Percentiles rank a stretch among this genome's conserved stretches.
Conservation (phyloP, 148 eudicot species). For the Dysphania ambrosioides region DNA sequence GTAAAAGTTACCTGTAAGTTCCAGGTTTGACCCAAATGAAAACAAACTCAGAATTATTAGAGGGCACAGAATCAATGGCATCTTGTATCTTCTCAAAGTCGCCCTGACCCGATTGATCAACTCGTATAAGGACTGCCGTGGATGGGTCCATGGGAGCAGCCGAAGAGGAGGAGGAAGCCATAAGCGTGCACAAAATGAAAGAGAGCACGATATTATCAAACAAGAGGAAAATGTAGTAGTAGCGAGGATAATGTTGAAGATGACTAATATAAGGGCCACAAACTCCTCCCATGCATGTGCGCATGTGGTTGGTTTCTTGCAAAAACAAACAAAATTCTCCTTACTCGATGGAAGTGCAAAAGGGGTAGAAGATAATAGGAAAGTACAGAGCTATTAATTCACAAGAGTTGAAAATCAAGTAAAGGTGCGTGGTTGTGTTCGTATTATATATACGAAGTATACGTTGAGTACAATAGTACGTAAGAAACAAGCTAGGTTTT, state of each 20-base stretch:
- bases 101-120: constrained; percentile 66
- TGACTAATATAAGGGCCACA: constrained; percentile 11
- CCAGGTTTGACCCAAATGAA: constrained; percentile 82
- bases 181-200: constrained; percentile 18
- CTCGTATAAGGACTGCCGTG: constrained; percentile 59
- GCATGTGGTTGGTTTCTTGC: constrained; percentile 30
- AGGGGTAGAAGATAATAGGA: constrained; percentile 17
- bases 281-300: constrained; percentile 32
- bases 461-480: constrained; percentile 7
- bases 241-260: neutral
- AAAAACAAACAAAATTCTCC: constrained; percentile 10
- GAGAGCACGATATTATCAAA: constrained; percentile 16
- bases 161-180: constrained; percentile 25
- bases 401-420: constrained; percentile 8
- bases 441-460: neutral
- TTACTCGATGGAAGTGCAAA: constrained; percentile 33
- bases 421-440: constrained; percentile 17
- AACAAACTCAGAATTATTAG: constrained; percentile 46
- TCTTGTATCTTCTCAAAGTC: constrained; percentile 61
- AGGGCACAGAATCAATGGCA: constrained; percentile 64
- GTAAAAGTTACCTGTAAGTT: constrained; percentile 47
- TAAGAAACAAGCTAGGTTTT: neutral
- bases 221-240: neutral
- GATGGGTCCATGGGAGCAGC: constrained; percentile 36
- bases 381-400: constrained; percentile 13